A percentile compares a stretch with the other conserved stretches of the same genome.
These are phyloP conservation scores for Penicillium cataractarum DNA, from an alignment of 495 filamentous ascomycete species.

Conservation along the genomic window DNA sequence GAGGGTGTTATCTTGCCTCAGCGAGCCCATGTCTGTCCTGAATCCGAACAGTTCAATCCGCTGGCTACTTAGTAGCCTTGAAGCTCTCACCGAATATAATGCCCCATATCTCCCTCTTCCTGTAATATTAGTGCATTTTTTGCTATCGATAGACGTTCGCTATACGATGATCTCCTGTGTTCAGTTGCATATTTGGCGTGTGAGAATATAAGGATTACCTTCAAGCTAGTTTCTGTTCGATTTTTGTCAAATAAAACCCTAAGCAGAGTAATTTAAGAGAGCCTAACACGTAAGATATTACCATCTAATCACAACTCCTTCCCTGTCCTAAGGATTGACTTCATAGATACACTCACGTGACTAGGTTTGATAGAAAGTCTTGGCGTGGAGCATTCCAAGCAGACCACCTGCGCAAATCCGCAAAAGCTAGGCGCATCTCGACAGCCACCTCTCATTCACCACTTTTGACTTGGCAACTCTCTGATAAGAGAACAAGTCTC, in stretches of 20 bases:
- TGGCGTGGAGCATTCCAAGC: slow-evolving; percentile 23
- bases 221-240: too few relatives aligned
- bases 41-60: slow-evolving; percentile 12
- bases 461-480: slow-evolving; percentile 23
- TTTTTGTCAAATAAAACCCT: too few relatives aligned
- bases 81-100: background rate
- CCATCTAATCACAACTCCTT: too few relatives aligned
- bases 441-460: slow-evolving; percentile 17
- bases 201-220: background rate
- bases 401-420: slow-evolving; percentile 27
- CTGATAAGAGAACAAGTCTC: slow-evolving; percentile 20
- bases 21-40: slow-evolving; percentile 35
- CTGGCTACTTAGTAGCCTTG: background rate
- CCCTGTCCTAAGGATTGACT: background rate
- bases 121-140: slow-evolving; percentile 21
- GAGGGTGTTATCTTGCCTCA: slow-evolving; percentile 47
- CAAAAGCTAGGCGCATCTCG: slow-evolving; percentile 29
- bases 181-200: background rate
- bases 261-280: too few relatives aligned
- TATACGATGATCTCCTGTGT: background rate
- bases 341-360: background rate
- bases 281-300: too few relatives aligned
- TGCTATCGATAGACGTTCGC: background rate
- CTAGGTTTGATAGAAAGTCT: slow-evolving; percentile 16
- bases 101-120: slow-evolving; percentile 1